Evolutionary conservation across 495 filamentous ascomycete species (phyloP).

Genomic region (Penicillium goetzii): DNA sequence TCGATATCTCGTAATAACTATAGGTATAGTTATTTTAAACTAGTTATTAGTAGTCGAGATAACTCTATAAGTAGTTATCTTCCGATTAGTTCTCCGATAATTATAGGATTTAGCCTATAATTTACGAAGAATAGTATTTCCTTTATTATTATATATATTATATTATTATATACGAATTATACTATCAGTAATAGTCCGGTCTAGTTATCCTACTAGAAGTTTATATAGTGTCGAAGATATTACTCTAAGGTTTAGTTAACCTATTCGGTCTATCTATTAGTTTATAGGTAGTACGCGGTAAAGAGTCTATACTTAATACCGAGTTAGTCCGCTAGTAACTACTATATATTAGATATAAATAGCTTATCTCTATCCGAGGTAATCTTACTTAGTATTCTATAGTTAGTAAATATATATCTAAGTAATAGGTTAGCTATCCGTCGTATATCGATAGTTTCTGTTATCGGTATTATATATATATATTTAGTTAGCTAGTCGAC

Average conservation of each 20-base stretch:
- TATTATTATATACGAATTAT: constrained; percentile 35
- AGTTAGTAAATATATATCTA: neutral
- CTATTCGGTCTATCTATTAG: neutral
- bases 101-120: constrained; percentile 12
- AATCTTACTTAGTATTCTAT: neutral
- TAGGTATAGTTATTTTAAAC: constrained; percentile 1
- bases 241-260: neutral
- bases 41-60: neutral
- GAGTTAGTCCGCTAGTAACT: neutral
- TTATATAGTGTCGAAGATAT: constrained; percentile 3
- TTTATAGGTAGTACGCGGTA: neutral
- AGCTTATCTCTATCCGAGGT: neutral
- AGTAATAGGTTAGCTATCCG: neutral
- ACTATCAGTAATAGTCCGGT: constrained; percentile 24
- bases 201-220: constrained; percentile 39
- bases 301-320: neutral
- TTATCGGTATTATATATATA: neutral
- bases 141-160: neutral
- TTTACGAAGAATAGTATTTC: constrained; percentile 26
- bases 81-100: neutral
- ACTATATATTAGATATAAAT: constrained; percentile 2
- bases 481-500: constrained; percentile 6
- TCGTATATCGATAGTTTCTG: neutral
- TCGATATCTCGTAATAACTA: neutral
- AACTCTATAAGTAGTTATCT: neutral